Evolutionary conservation across 257 asterid genomes (phyloP).

Genomic region (Przewalskia tangutica): DNA sequence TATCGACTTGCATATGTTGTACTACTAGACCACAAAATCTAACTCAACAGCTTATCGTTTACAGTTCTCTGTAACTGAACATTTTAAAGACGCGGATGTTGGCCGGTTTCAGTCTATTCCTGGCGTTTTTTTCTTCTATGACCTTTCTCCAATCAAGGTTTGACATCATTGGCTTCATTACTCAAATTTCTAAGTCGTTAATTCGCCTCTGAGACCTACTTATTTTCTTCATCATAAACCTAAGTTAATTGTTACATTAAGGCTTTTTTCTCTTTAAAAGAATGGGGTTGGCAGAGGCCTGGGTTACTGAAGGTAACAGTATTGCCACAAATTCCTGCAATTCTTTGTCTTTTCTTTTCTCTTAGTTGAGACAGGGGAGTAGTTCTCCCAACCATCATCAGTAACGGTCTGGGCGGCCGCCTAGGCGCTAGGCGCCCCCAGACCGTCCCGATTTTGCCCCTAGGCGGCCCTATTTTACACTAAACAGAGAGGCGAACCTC

Average conservation of each 20-base stretch:
- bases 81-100: constrained; percentile 60
- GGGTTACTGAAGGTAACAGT: not conserved
- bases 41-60: constrained; percentile 19
- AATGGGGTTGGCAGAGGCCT: not conserved
- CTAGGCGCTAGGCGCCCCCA: too few species aligned
- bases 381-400: not conserved
- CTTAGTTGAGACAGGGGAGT: not conserved
- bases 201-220: not conserved
- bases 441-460: too few species aligned
- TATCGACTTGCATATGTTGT: not conserved
- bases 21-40: constrained; percentile 3
- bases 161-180: not conserved
- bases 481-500: too few species aligned
- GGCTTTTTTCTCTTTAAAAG: not conserved
- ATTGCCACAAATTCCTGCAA: not conserved
- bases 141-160: constrained; percentile 96
- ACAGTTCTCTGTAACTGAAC: constrained; percentile 98
- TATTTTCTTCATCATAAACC: not conserved
- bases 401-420: too few species aligned
- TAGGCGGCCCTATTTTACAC: too few species aligned
- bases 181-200: not conserved
- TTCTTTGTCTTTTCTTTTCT: not conserved
- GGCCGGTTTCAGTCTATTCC: constrained; percentile 70
- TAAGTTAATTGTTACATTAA: not conserved
- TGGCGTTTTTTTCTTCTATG: constrained; percentile 88